A percentile compares a stretch with the other conserved stretches of the same genome.
These are phyloP conservation scores for Psilocybe cubensis DNA, from an alignment of 768 basidiomycete species.

Conservation along the genomic window DNA sequence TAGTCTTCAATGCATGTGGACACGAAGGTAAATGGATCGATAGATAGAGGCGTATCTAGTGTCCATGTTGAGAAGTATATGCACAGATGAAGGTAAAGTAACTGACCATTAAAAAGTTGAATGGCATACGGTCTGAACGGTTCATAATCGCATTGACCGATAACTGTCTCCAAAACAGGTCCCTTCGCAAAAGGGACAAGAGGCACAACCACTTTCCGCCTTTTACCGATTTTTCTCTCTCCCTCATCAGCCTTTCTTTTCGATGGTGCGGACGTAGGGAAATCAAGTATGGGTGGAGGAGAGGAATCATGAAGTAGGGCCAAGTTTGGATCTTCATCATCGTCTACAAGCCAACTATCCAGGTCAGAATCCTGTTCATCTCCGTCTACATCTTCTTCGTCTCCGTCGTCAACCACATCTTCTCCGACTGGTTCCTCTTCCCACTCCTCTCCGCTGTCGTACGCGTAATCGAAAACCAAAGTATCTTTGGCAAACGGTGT, in stretches of 20 bases:
- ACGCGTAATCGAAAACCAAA: slow-evolving; percentile 81
- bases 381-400: slow-evolving; percentile 58
- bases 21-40: slow-evolving; percentile 81
- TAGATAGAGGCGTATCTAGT: slow-evolving; percentile 69
- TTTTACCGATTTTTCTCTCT: slow-evolving; percentile 60
- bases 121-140: slow-evolving; percentile 77
- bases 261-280: slow-evolving; percentile 28
- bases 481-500: slow-evolving; percentile 82
- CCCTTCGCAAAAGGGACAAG: slow-evolving; percentile 84
- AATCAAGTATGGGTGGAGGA: slow-evolving; percentile 35
- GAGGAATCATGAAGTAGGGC: slow-evolving; percentile 40
- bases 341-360: slow-evolving; percentile 80
- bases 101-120: slow-evolving; percentile 81
- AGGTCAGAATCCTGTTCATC: slow-evolving; percentile 75
- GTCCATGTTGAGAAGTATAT: slow-evolving; percentile 5
- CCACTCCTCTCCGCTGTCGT: slow-evolving; percentile 98
- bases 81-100: neutral
- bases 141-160: slow-evolving; percentile 71
- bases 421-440: slow-evolving; percentile 85
- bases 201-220: slow-evolving; percentile 75
- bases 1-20: slow-evolving; percentile 49
- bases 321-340: slow-evolving; percentile 61
- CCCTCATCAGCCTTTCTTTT: slow-evolving; percentile 72
- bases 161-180: slow-evolving; percentile 74
- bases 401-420: slow-evolving; percentile 72